Conservation (phyloP, 805 yeast species). For the Candida morakotiae region DNA sequence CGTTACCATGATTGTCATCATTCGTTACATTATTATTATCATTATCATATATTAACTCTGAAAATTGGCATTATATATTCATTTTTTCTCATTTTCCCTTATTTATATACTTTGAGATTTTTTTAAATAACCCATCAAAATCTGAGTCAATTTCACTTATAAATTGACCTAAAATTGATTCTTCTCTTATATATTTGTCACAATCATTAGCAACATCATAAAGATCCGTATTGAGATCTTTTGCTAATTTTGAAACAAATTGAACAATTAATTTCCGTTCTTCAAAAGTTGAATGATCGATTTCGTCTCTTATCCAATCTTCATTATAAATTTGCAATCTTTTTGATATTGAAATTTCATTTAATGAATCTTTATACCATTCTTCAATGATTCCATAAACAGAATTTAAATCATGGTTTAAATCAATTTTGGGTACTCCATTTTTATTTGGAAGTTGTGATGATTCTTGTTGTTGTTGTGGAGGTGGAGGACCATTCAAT, state of each 20-base stretch:
- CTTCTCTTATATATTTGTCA: slow-evolving; percentile 12
- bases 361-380: slow-evolving; percentile 9
- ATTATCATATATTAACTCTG: too few relatives aligned
- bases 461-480: background rate
- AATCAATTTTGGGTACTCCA: slow-evolving; percentile 8
- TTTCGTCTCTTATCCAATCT: slow-evolving; percentile 12
- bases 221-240: slow-evolving; percentile 10
- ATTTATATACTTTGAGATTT: slow-evolving; percentile 8
- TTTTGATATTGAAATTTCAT: slow-evolving; percentile 4
- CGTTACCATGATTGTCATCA: too few relatives aligned
- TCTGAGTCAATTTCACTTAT: slow-evolving; percentile 12
- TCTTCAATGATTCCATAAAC: slow-evolving; percentile 13
- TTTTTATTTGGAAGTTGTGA: too few relatives aligned
- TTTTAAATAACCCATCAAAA: slow-evolving; percentile 10
- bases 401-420: slow-evolving; percentile 11
- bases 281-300: slow-evolving; percentile 11
- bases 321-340: slow-evolving; percentile 9
- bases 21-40: too few relatives aligned
- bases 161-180: slow-evolving; percentile 12
- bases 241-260: slow-evolving; percentile 10
- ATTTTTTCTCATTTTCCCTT: slow-evolving; percentile 2
- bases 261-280: slow-evolving; percentile 11
- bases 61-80: too few relatives aligned
- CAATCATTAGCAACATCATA: slow-evolving; percentile 11
- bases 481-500: slow-evolving; percentile 7